Evolutionary conservation across 768 basidiomycete genomes (phyloP), one percentile per base, ranked within the genome.

Genomic region (Pholiota conissans): DNA sequence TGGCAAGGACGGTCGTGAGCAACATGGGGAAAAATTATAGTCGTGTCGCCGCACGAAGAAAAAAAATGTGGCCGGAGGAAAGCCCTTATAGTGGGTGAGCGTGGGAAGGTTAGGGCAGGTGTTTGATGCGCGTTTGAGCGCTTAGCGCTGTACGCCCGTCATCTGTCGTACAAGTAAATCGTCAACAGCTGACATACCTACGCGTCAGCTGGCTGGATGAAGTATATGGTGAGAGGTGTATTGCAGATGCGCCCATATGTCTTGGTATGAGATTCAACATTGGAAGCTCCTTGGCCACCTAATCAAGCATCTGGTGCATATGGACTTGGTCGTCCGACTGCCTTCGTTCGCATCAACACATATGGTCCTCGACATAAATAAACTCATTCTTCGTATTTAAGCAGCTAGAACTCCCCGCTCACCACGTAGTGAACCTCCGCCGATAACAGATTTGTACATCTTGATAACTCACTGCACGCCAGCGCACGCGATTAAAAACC

Each of bases 1-100:
- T 60, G 65, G 42, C 22, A 68, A 62, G 76, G 71, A 79, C 86
- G 76, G 83, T 79, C 78, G 89, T 86, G 90, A 92, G 90, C 90
- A 92, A 92, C 90, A 89, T 83, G 83, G 90, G 90, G 86, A 88
- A 89, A 42, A 70, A 70, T 71, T 63, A 79, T 82, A 80, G 84
- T 84, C 85, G 87, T 85, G 90, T 79, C 77, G 90, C 90, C 90
- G 90, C 90, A 92, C 90, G 55, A 78, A 75, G 73, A 67, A 72
- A 67, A 65, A 32, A 61, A 40, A 57, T 61, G 55, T 49, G 18
- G 10, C 48, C 13, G 50, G 6, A 13, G 35, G n/a, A n/a, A n/a
- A 57, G 49, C 60, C 55, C 59, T 60, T 63, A 56, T 70, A 66
- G 55, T 26, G 27, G 0, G 11, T 2, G 26, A 13, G 35, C 73